Evolutionary conservation across 345 rosid genomes (phyloP).

Genomic region (Zanthoxylum bungeanum): DNA sequence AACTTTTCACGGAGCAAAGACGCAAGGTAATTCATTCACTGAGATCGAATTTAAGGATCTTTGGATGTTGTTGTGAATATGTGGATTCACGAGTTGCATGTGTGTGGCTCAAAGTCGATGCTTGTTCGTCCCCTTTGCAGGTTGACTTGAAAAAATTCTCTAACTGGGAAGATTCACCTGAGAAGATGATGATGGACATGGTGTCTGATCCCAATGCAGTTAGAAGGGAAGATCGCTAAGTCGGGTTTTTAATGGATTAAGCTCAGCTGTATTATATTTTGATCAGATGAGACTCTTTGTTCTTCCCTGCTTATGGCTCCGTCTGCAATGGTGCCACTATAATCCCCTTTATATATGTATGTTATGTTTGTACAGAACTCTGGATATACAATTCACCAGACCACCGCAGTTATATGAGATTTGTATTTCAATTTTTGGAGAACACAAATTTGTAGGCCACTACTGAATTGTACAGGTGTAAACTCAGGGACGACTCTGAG

Average conservation of each 20-base stretch:
- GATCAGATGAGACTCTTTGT: no score
- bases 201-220: slow-evolving; percentile 54
- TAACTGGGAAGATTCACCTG: slow-evolving; percentile 89
- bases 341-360: no score
- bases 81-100: background rate
- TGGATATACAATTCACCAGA: no score
- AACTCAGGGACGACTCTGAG: no score
- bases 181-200: slow-evolving; percentile 93
- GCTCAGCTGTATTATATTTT: no score
- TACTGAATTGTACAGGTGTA: background rate
- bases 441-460: background rate
- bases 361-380: no score
- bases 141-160: slow-evolving; percentile 79
- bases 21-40: slow-evolving; percentile 65
- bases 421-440: background rate
- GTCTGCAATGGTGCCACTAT: background rate
- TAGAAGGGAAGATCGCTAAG: slow-evolving; percentile 61
- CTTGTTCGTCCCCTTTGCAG: slow-evolving; percentile 29
- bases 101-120: background rate
- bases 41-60: background rate
- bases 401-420: background rate
- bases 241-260: background rate
- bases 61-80: background rate
- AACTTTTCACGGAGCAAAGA: slow-evolving; percentile 76
- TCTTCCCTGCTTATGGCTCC: background rate